Conservation (phyloP, 2,329 filamentous ascomycete species). For the Neobulgaria alba region DNA sequence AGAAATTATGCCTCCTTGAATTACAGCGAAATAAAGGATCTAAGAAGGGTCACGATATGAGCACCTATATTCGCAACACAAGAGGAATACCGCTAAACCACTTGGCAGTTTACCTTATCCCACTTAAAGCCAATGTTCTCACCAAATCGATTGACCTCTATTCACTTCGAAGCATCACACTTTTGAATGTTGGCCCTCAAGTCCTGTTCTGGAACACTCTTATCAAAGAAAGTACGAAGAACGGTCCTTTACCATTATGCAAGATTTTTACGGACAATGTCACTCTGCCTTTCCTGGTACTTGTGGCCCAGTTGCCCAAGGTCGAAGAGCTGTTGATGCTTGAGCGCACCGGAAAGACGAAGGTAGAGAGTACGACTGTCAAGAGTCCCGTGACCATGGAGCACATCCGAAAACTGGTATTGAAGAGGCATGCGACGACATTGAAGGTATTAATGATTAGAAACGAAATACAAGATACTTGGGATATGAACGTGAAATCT, state of each 20-base stretch:
- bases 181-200: conserved; percentile 57
- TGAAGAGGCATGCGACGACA: conserved; percentile 48
- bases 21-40: no score
- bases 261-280: conserved; percentile 58
- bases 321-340: conserved; percentile 52
- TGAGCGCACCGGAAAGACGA: conserved; percentile 43
- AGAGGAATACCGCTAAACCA: conserved; percentile 48
- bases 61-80: conserved; percentile 47
- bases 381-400: conserved; percentile 43
- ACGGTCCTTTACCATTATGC: conserved; percentile 41
- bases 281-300: conserved; percentile 43
- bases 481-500: conserved; percentile 50
- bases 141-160: conserved; percentile 47
- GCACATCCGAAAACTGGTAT: conserved; percentile 47
- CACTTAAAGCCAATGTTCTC: conserved; percentile 49
- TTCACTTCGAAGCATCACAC: conserved; percentile 46
- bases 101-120: conserved; percentile 49
- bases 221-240: conserved; percentile 41
- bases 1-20: no score
- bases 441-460: conserved; percentile 52
- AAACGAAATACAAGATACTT: conserved; percentile 42
- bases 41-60: no score
- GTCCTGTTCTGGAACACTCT: conserved; percentile 50
- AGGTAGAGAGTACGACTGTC: conserved; percentile 44
- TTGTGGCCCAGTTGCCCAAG: conserved; percentile 42